These are phyloP conservation scores for Auricularia sp. DNA, from an alignment of 768 basidiomycete species.

Conservation along the genomic window DNA sequence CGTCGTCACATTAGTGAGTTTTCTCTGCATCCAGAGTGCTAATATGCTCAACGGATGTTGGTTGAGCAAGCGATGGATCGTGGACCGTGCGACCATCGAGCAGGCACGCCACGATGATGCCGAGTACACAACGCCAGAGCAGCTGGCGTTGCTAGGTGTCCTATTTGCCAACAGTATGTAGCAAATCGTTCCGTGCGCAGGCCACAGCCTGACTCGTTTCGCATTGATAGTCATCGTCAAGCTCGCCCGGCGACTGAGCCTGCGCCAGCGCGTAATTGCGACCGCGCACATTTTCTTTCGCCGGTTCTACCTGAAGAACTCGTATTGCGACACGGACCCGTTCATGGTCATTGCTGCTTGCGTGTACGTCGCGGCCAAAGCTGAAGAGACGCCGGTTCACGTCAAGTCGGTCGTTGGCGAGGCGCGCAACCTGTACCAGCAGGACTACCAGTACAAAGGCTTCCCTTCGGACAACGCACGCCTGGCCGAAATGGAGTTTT, in stretches of 20 bases:
- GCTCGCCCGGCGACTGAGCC: constrained; percentile 68
- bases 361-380: constrained; percentile 92
- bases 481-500: constrained; percentile 98
- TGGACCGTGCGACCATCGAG: constrained; percentile 66
- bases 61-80: constrained; percentile 80
- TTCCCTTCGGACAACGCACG: constrained; percentile 85
- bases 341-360: constrained; percentile 89
- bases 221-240: constrained; percentile 59
- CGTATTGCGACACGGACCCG: constrained; percentile 92
- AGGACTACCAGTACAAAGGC: constrained; percentile 60
- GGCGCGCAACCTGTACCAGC: constrained; percentile 61
- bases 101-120: constrained; percentile 71
- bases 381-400: constrained; percentile 90
- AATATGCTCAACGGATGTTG: constrained; percentile 10
- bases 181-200: no score
- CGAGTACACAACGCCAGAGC: constrained; percentile 66
- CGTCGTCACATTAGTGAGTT: constrained; percentile 77
- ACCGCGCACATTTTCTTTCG: constrained; percentile 93
- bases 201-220: no score
- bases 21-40: constrained; percentile 8
- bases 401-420: constrained; percentile 88
- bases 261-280: constrained; percentile 86
- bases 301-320: constrained; percentile 93
- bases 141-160: constrained; percentile 71
- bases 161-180: constrained; percentile 74